Conservation (phyloP, 139 green algal species). For the Chlamydomonas schloesseri region DNA sequence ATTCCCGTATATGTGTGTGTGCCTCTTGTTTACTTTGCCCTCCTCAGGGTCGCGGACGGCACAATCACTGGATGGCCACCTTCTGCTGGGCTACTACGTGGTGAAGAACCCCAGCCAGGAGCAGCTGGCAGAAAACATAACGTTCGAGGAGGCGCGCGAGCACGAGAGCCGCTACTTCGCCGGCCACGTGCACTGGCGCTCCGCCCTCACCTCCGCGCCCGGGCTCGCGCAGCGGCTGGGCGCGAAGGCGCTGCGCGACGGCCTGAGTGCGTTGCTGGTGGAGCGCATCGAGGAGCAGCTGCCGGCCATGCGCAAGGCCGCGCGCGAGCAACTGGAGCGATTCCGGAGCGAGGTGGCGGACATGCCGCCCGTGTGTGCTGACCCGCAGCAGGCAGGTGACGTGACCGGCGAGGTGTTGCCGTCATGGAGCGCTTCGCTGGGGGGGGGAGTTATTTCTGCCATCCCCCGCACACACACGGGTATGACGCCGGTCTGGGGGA, state of each 20-base stretch:
- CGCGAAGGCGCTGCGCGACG: background rate
- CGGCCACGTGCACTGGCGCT: background rate
- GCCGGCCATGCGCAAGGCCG: background rate
- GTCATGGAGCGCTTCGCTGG: background rate
- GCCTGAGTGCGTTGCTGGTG: slow-evolving; percentile 11
- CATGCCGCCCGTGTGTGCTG: no score
- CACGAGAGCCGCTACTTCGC: slow-evolving; percentile 11
- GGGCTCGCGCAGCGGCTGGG: slow-evolving; percentile 5
- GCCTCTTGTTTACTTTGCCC: no score
- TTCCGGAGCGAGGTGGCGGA: background rate
- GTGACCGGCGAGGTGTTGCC: no score
- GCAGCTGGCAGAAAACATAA: slow-evolving; percentile 12
- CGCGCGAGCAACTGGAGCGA: background rate
- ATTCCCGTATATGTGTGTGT: no score
- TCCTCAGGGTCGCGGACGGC: no score
- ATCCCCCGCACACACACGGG: background rate
- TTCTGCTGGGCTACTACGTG: slow-evolving; percentile 35
- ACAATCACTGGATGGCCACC: background rate
- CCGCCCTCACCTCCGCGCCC: background rate
- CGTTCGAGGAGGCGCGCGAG: background rate
- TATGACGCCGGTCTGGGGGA: no score
- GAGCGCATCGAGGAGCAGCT: slow-evolving; percentile 4
- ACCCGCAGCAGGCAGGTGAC: no score
- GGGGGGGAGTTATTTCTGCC: background rate
- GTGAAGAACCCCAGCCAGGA: slow-evolving; percentile 42